Percentiles rank a stretch among this genome's conserved stretches.
phyloP scores from a whole-genome alignment of 2,329 filamentous ascomycete species.

The Emmonsiellopsis sp. region DNA sequence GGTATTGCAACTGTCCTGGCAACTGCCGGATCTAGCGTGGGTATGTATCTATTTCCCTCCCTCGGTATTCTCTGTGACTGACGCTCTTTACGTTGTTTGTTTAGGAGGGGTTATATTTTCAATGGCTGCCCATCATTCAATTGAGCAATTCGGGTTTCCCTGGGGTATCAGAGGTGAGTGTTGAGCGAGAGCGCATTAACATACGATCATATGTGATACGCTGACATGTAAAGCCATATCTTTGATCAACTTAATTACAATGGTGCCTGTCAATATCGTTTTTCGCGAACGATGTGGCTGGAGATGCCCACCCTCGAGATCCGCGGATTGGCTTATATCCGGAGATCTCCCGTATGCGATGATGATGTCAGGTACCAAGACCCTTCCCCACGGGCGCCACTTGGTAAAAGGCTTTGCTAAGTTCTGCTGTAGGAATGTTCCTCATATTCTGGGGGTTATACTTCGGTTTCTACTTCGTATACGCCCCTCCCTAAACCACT shows the following conservation, averaged over 20 bases:
- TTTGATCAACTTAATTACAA: constrained; percentile 15
- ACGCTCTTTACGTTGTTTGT: neutral
- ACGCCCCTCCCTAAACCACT: neutral
- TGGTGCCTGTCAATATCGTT: constrained; percentile 12
- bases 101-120: constrained; percentile 23
- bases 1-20: constrained; percentile 24
- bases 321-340: constrained; percentile 10
- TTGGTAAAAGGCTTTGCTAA: too few species aligned
- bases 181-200: neutral
- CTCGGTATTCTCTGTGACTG: neutral
- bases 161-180: constrained; percentile 21
- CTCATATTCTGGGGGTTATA: constrained; percentile 24
- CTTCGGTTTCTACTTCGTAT: constrained; percentile 22
- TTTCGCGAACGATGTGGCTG: constrained; percentile 4
- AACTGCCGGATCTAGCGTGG: constrained; percentile 24
- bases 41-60: constrained; percentile 5
- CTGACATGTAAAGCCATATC: constrained; percentile 7
- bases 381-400: neutral
- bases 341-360: constrained; percentile 13
- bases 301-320: neutral
- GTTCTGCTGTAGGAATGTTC: constrained; percentile 13
- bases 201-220: neutral
- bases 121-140: constrained; percentile 20
- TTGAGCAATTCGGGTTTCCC: constrained; percentile 21
- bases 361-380: constrained; percentile 15